phyloP scores from a whole-genome alignment of 345 rosid genomes.

The Linum trigynum region DNA sequence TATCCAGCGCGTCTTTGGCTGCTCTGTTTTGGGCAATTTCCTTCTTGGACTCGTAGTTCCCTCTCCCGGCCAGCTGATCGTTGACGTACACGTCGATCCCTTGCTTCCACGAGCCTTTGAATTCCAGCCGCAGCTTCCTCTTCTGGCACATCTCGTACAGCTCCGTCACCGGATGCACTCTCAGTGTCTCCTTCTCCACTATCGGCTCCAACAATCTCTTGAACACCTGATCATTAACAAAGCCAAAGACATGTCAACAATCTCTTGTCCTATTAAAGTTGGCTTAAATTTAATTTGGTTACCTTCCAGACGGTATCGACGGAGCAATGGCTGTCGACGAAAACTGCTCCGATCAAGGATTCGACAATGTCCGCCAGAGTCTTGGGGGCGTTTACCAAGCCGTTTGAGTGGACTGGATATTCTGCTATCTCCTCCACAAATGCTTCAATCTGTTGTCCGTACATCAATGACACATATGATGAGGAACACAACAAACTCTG shows the following conservation, averaged over 20 bases:
- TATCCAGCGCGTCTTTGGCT: conserved; percentile 48
- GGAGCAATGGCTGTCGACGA: conserved; percentile 29
- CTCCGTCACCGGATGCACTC: conserved; percentile 38
- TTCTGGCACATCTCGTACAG: conserved; percentile 54
- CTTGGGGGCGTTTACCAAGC: conserved; percentile 45
- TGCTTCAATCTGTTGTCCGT: conserved; percentile 28
- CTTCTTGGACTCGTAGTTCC: conserved; percentile 29
- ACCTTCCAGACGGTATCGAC: conserved; percentile 45
- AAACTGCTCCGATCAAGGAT: conserved; percentile 47
- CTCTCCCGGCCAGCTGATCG: conserved; percentile 34
- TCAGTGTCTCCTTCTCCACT: conserved; percentile 27
- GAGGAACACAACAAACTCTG: too few species aligned
- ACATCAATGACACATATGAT: too few species aligned
- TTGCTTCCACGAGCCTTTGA: conserved; percentile 41
- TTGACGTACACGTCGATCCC: conserved; percentile 29
- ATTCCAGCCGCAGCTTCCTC: conserved; percentile 31
- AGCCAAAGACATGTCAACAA: background rate
- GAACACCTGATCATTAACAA: conserved; percentile 28
- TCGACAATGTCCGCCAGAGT: conserved; percentile 56
- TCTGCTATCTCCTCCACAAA: conserved; percentile 33
- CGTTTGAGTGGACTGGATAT: conserved; percentile 50
- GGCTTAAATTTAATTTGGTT: background rate
- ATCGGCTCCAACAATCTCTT: conserved; percentile 48
- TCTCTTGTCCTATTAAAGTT: too few species aligned
- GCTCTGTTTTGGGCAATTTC: conserved; percentile 49